Evolutionary conservation across 352 stramenopile genomes (phyloP), one percentile per base, ranked within the genome.

Genomic region (Pythium periplocum): DNA sequence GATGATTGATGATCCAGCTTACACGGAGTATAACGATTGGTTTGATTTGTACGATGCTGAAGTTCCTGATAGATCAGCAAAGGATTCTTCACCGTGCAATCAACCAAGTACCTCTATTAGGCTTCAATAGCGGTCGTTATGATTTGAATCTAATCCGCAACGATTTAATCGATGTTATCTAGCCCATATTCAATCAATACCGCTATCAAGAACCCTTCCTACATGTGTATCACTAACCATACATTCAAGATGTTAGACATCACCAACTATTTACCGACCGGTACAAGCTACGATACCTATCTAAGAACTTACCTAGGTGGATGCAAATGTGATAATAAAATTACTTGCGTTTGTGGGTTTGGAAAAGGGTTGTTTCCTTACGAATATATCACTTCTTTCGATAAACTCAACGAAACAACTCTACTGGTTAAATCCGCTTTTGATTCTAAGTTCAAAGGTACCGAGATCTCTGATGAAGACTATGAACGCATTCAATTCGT

Each of bases 301-400:
- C 37, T 70, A 0, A 59, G 2, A 0, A 62, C 59, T 30, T 71
- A 71, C 43, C 51, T 68, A 9, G 64, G 64, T 26, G 55, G 43
- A 5, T 68, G 64, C 34, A 57, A 71, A n/a, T 68, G 59, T 55
- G 50, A 61, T 34, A 43, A 68, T 45, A 71, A 68, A 8, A 61
- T 68, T 59, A n/a, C 48, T 39, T 66, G 57, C 26, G 9, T 45
- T 4, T 69, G 62, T 53, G 47, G 48, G 37, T 36, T 61, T n/a
- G 51, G 44, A 26, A 68, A 64, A 26, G 55, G 61, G 17, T 38
- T 59, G 6, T 59, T 64, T 47, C 60, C 64, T 6, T 61, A 72
- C 11, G 57, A 72, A 38, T 72, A 66, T 31, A 66, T 72, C 10
- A 68, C 41, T 2, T 37, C 17, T 1, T 73, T 64, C 36, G 33